These are phyloP conservation scores for Podaxis mareebaensis DNA, from an alignment of 768 basidiomycete genomes.

Conservation along the genomic window DNA sequence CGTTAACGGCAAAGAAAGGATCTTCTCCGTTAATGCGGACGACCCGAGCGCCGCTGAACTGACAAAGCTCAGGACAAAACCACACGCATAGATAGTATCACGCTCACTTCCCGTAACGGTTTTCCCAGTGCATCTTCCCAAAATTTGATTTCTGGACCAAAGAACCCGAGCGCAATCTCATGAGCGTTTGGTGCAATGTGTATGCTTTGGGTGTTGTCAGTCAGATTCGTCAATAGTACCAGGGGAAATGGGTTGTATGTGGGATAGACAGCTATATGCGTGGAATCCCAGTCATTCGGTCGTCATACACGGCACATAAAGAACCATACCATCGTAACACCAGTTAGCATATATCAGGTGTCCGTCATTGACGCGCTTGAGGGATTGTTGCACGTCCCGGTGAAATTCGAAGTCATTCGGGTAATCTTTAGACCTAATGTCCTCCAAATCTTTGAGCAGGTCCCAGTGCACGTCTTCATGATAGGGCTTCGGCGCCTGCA, in stretches of 20 bases:
- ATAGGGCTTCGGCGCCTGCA: constrained; percentile 54
- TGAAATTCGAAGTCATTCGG: constrained; percentile 56
- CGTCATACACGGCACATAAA: constrained; percentile 3
- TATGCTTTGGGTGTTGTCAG: constrained; percentile 44
- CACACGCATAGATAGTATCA: constrained; percentile 2
- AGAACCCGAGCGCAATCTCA: constrained; percentile 48
- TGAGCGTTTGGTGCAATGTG: constrained; percentile 59
- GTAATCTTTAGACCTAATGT: constrained; percentile 45
- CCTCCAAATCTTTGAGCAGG: constrained; percentile 47
- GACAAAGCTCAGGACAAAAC: not conserved
- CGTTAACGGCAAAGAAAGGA: constrained; percentile 52
- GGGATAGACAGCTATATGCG: constrained; percentile 39
- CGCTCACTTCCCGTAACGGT: constrained; percentile 44
- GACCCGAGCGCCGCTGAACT: constrained; percentile 55
- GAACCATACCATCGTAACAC: constrained; percentile 40
- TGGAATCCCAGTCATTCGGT: constrained; percentile 4
- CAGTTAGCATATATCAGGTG: constrained; percentile 53
- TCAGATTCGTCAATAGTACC: constrained; percentile 41
- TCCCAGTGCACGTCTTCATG: constrained; percentile 57
- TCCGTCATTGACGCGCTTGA: constrained; percentile 59
- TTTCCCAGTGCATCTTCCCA: constrained; percentile 56
- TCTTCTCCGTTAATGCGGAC: constrained; percentile 52
- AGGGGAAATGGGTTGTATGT: constrained; percentile 53
- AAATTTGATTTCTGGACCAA: constrained; percentile 49
- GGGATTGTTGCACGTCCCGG: constrained; percentile 50